Conservation (phyloP, 2,329 filamentous ascomycete genomes). For the Diaporthe australafricana region DNA sequence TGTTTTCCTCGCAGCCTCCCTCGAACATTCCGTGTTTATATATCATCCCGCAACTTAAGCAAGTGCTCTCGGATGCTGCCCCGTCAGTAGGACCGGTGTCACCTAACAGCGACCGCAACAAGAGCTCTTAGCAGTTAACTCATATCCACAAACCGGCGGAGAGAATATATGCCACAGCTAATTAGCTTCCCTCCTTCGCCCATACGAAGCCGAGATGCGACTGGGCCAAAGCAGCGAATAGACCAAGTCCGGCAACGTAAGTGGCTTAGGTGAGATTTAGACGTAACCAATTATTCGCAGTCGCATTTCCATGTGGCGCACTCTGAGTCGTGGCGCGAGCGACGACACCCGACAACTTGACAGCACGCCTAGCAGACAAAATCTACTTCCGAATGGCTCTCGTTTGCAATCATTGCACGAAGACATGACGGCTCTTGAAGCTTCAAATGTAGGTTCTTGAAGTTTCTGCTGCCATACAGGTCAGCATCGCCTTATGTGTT, state of each 20-base stretch:
- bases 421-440: neutral
- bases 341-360: no score
- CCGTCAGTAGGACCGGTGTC: neutral
- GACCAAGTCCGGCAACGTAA: neutral
- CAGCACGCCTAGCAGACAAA: neutral
- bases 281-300: neutral
- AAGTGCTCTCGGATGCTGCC: neutral
- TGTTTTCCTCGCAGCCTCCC: neutral
- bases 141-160: neutral
- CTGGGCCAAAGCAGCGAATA: neutral
- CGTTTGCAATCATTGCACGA: neutral
- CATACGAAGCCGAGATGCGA: neutral
- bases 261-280: neutral
- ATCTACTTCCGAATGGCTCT: neutral
- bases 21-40: neutral
- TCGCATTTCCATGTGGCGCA: neutral
- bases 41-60: neutral
- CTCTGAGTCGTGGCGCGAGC: no score
- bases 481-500: neutral
- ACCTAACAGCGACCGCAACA: neutral
- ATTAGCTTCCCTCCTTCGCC: no score
- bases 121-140: neutral
- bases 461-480: neutral
- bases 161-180: neutral
- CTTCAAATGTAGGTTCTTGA: neutral